A percentile compares a stretch with the other conserved stretches of the same genome.
Conservation (phyloP, 176 grass and related monocot species). For the Dendrocalamus sinicus region DNA sequence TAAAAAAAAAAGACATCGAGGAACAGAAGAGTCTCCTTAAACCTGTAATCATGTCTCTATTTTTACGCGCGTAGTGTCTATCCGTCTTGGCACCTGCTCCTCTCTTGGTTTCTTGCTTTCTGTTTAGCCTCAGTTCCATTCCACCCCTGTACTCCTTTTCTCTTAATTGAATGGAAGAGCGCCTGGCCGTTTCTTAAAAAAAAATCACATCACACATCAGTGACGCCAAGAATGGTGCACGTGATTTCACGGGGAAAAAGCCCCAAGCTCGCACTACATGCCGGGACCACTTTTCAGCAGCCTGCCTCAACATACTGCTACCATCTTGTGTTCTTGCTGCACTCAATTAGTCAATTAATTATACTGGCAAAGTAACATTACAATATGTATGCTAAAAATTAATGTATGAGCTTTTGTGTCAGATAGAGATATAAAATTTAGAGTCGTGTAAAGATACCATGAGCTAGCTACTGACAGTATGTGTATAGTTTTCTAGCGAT, state of each 20-base stretch:
- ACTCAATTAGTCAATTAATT: neutral
- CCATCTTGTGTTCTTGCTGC: neutral
- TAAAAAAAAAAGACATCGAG: no score
- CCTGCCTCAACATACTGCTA: neutral
- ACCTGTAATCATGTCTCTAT: no score
- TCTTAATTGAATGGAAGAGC: no score
- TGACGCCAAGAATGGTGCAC: constrained; percentile 20
- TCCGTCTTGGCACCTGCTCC: no score
- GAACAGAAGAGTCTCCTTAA: no score
- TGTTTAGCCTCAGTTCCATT: no score
- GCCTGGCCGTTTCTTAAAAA: no score
- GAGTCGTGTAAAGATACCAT: neutral
- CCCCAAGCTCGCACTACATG: neutral
- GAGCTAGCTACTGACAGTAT: constrained; percentile 19
- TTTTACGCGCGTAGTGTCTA: no score
- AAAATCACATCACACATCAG: constrained; percentile 10
- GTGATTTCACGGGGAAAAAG: constrained; percentile 25
- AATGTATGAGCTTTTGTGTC: constrained; percentile 6
- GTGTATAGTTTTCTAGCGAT: no score
- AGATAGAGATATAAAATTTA: neutral
- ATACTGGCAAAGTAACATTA: neutral
- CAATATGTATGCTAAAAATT: neutral
- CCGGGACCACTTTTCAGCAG: constrained; percentile 22
- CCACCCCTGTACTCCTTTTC: no score
- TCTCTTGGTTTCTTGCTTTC: no score